Base-by-base conservation (phyloP, 768 basidiomycete species). In the Tephrocybe sp. region DNA sequence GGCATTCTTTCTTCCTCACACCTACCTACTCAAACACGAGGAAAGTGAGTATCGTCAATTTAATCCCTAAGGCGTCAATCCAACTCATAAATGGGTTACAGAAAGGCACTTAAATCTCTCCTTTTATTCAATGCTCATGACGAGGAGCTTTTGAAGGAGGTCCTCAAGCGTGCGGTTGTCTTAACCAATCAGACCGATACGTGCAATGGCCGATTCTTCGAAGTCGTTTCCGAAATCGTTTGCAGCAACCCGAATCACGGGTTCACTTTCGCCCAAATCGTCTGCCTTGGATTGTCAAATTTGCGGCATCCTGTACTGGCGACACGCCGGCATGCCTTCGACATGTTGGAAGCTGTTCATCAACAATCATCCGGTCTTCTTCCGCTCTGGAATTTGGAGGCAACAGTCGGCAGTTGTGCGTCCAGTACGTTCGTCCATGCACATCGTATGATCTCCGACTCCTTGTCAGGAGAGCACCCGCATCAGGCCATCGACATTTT, bases 271-370 rank as follows among this genome's bases (percentile, higher is more conserved):
- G 74, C 83, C 21, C 92, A 96, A 61, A 71, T 82, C 12, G 77
- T 81, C 19, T 92, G 85, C 59, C 74, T 96, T 12, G 89, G 87
- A 2, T 69, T 97, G 16, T 85, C 89, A 16, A 97, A 97, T 67
- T 77, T 98, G 9, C 86, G 89, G 26, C 87, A 95, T 63, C 78
- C 83, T 3, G 74, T 79, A 19, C 54, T 75, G 7, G 69, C 74
- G 16, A 82, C 87, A 39, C 84, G 94, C 9, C 77, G 78, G n/a
- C 79, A 79, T 37, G 87, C 95, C 1, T 89, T 94, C 65, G 76
- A 83, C 55, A 80, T 92, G 59, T 71, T 95, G 16, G 88, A 89
- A 53, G 75, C 77, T 24, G 77, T 87, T 40, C 87, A 92, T 55
- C 78, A 84, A 26, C 83, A 84, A 52, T 75, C 76, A 4, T 74